Percentiles rank a stretch among this genome's conserved stretches.
Conservation (phyloP, 345 rosid genomes). For the Arabidopsis arenosa region DNA sequence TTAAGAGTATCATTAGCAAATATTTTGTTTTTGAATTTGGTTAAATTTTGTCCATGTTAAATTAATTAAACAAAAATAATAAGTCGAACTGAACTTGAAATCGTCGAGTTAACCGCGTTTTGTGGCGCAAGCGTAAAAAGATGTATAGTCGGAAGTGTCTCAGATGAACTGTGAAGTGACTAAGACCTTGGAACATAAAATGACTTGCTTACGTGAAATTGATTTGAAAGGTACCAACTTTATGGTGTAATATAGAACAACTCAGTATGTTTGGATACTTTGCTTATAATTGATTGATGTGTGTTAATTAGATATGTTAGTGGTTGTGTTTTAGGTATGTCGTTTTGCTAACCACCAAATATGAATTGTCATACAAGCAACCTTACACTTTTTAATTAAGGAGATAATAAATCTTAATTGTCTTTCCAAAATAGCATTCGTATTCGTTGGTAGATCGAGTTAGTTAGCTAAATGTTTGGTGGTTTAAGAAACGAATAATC, state of each 20-base stretch:
- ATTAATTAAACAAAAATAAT: neutral
- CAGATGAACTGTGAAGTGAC: conserved; percentile 28
- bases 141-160: neutral
- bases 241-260: conserved; percentile 8
- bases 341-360: conserved; percentile 39
- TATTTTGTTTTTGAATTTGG: neutral
- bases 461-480: conserved; percentile 31
- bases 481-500: conserved; percentile 29
- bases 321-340: conserved; percentile 46
- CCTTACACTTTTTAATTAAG: neutral
- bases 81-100: conserved; percentile 20
- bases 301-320: conserved; percentile 28
- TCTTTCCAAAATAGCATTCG: conserved; percentile 16
- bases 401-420: neutral
- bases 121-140: neutral
- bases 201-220: conserved; percentile 20
- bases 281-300: conserved; percentile 23
- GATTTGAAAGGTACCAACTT: conserved; percentile 47
- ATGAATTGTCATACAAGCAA: conserved; percentile 35
- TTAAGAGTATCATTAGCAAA: neutral
- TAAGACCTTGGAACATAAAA: conserved; percentile 40
- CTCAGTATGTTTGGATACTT: conserved; percentile 24
- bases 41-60: neutral
- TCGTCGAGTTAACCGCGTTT: neutral
- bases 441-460: conserved; percentile 31